phyloP scores from a whole-genome alignment of 495 filamentous ascomycete genomes.

The Xylaria grammica region DNA sequence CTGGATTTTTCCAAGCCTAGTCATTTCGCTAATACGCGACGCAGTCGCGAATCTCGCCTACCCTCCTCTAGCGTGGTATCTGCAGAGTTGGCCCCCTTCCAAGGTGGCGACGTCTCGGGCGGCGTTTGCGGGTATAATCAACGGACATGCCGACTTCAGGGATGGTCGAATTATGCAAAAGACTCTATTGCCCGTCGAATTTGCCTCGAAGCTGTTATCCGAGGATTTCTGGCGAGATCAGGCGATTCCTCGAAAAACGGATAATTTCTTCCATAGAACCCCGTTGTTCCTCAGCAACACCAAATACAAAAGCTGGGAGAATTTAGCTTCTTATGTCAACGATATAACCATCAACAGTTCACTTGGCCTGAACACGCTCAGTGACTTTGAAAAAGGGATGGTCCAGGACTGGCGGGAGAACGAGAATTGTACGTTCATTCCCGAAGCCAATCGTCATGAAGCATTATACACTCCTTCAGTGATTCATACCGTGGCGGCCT shows the following conservation, averaged over 20 bases:
- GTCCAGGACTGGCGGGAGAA: neutral
- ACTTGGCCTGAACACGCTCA: neutral
- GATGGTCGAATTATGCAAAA: neutral
- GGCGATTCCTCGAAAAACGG: neutral
- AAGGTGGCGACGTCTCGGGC: too few species aligned
- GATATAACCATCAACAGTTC: neutral
- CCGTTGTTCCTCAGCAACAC: constrained; percentile 2
- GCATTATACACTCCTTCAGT: neutral
- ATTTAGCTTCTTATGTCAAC: neutral
- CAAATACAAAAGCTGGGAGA: neutral
- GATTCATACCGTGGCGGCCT: too few species aligned
- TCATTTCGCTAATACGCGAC: neutral
- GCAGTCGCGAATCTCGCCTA: neutral
- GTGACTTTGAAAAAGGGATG: neutral
- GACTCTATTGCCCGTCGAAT: neutral
- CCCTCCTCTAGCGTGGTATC: neutral
- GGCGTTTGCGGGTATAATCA: neutral
- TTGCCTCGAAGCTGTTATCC: neutral
- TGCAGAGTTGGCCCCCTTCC: neutral
- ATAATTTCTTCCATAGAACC: constrained; percentile 3
- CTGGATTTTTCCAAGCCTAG: neutral
- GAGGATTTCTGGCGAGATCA: constrained; percentile 7
- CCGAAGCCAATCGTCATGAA: too few species aligned
- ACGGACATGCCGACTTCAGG: neutral
- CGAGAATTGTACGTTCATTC: constrained; percentile 1